Evolutionary conservation across 2,329 filamentous ascomycete species (phyloP).

Genomic region (Aspergillus novofumigatus): DNA sequence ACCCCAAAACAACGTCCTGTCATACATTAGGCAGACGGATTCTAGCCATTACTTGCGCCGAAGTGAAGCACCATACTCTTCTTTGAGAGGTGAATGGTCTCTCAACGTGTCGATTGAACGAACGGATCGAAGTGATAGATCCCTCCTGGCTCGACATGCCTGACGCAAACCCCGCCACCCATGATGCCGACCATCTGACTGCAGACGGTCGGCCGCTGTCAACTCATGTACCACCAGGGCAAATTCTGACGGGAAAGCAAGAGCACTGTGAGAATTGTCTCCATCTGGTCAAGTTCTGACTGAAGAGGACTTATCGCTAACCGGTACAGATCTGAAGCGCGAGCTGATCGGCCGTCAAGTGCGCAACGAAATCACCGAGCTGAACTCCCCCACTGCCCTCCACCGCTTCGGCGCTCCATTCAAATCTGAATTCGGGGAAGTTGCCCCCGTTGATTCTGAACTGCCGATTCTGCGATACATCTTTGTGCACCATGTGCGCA

Average conservation of each 20-base stretch:
- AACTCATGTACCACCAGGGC: slow-evolving; percentile 44
- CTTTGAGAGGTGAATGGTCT: slow-evolving; percentile 5
- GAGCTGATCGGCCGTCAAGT: slow-evolving; percentile 91
- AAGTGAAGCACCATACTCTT: slow-evolving; percentile 1
- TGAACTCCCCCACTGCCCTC: slow-evolving; percentile 90
- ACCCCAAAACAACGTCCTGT: slow-evolving; percentile 5
- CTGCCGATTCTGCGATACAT: slow-evolving; percentile 92
- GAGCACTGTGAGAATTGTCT: slow-evolving; percentile 71
- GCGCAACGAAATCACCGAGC: slow-evolving; percentile 81
- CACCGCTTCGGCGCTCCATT: slow-evolving; percentile 95
- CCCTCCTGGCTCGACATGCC: not conserved
- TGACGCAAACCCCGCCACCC: not conserved
- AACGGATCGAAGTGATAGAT: slow-evolving; percentile 4
- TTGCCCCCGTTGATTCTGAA: slow-evolving; percentile 89
- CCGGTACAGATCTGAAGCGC: slow-evolving; percentile 75
- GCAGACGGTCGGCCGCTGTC: slow-evolving; percentile 6
- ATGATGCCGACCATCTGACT: slow-evolving; percentile 9
- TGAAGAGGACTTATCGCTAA: slow-evolving; percentile 4
- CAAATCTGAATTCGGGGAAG: slow-evolving; percentile 84
- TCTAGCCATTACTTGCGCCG: slow-evolving; percentile 9
- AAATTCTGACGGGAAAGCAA: slow-evolving; percentile 85
- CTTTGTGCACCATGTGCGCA: slow-evolving; percentile 95
- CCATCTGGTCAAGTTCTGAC: not conserved
- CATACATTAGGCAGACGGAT: slow-evolving; percentile 29
- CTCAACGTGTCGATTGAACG: slow-evolving; percentile 1